A percentile compares a stretch with the other conserved stretches of the same genome.
Evolutionary conservation across 768 basidiomycete species (phyloP).

Genomic region (Pulveroboletus sp.): DNA sequence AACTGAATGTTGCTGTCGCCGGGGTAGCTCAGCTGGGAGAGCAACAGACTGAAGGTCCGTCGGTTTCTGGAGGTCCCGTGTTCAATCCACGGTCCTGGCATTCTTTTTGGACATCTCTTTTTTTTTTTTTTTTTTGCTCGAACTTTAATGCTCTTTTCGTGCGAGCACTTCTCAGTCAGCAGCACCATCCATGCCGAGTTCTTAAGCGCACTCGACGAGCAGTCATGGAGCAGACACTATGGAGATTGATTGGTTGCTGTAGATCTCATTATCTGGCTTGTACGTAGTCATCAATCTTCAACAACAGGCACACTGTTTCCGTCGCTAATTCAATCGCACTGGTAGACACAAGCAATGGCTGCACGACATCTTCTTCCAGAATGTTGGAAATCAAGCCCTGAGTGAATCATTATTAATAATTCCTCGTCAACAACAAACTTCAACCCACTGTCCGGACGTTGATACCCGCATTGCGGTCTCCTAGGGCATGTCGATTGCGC

Average conservation of each 20-base stretch:
- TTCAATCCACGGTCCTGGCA: conserved; percentile 78
- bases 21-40: conserved; percentile 74
- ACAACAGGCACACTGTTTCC: conserved; percentile 92
- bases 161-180: neutral
- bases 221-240: neutral
- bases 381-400: conserved; percentile 97
- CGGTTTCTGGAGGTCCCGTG: conserved; percentile 67
- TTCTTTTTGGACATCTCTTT: conserved; percentile 18
- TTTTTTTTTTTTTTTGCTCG: no score
- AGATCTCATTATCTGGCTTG: conserved; percentile 54
- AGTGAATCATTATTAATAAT: conserved; percentile 5
- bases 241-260: neutral
- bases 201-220: neutral
- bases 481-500: conserved; percentile 92
- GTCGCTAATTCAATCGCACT: conserved; percentile 93
- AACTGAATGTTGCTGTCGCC: conserved; percentile 21
- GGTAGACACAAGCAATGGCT: conserved; percentile 91
- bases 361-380: conserved; percentile 94
- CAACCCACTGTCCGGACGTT: conserved; percentile 88
- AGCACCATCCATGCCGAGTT: neutral
- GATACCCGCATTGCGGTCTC: conserved; percentile 93
- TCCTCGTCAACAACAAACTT: neutral
- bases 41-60: conserved; percentile 62
- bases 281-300: conserved; percentile 95
- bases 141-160: neutral